Conservation (phyloP, 306 rosid species). For the Rosa lucieae region DNA sequence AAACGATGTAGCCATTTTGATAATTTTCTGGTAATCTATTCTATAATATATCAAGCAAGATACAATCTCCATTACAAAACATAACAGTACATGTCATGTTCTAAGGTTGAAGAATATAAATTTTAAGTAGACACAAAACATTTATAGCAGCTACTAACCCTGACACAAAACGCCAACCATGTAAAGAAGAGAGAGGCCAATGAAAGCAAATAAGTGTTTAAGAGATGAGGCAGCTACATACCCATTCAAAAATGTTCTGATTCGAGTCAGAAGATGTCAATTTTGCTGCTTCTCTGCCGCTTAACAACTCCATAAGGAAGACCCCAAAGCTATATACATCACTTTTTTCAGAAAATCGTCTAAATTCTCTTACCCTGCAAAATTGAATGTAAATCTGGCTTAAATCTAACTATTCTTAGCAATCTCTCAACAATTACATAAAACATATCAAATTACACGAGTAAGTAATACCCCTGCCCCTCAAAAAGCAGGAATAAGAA, state of each 20-base stretch:
- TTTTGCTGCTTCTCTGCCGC: constrained; percentile 72
- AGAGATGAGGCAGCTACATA: constrained; percentile 29
- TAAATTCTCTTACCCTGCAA: constrained; percentile 83
- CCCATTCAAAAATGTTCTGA: constrained; percentile 71
- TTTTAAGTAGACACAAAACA: neutral
- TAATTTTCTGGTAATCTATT: neutral
- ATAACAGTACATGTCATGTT: neutral
- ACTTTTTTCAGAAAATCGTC: constrained; percentile 84
- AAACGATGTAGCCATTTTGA: neutral
- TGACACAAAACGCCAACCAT: neutral
- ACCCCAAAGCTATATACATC: constrained; percentile 87
- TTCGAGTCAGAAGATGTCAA: constrained; percentile 40
- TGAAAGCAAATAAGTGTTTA: neutral
- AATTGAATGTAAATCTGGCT: constrained; percentile 23
- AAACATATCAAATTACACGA: neutral
- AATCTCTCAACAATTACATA: constrained; percentile 3
- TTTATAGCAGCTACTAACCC: neutral
- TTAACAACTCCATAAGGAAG: constrained; percentile 74
- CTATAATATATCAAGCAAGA: neutral
- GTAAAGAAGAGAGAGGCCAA: constrained; percentile 7
- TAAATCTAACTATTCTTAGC: neutral
- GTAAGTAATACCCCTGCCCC: neutral
- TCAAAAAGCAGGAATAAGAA: neutral
- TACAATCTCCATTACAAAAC: neutral
- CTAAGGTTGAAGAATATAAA: neutral